Conservation (phyloP, 257 asterid species). For the Solanum lycopersicoides region DNA sequence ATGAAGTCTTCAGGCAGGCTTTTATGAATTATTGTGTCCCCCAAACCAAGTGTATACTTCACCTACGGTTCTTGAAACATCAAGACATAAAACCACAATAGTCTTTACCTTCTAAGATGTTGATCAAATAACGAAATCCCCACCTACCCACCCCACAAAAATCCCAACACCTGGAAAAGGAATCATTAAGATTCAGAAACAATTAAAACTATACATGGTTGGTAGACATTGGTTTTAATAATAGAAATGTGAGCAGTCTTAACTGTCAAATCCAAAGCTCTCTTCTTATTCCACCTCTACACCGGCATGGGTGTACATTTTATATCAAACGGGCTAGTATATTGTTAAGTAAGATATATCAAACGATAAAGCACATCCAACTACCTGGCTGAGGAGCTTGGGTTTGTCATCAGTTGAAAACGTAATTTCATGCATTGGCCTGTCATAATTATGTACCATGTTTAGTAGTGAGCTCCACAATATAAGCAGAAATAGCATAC, state of each 20-base stretch:
- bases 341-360: neutral
- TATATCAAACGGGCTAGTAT: neutral
- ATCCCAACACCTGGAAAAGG: neutral
- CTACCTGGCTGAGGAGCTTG: conserved; percentile 95
- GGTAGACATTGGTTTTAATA: neutral
- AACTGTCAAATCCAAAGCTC: neutral
- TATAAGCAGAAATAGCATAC: neutral
- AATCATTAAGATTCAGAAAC: neutral
- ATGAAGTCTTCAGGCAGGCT: neutral
- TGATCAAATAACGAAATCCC: neutral
- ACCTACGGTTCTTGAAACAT: neutral
- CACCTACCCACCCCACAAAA: neutral
- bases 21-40: neutral
- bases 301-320: neutral
- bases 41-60: neutral
- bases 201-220: neutral
- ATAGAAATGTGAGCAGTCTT: neutral
- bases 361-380: conserved; percentile 1
- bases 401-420: conserved; percentile 91
- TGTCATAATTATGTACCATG: conserved; percentile 18
- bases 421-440: conserved; percentile 99
- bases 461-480: neutral
- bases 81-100: neutral
- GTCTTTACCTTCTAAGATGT: neutral
- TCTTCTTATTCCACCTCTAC: neutral